These are phyloP conservation scores for Rhododendron ovatum DNA, from an alignment of 148 eudicot species.

Conservation along the genomic window DNA sequence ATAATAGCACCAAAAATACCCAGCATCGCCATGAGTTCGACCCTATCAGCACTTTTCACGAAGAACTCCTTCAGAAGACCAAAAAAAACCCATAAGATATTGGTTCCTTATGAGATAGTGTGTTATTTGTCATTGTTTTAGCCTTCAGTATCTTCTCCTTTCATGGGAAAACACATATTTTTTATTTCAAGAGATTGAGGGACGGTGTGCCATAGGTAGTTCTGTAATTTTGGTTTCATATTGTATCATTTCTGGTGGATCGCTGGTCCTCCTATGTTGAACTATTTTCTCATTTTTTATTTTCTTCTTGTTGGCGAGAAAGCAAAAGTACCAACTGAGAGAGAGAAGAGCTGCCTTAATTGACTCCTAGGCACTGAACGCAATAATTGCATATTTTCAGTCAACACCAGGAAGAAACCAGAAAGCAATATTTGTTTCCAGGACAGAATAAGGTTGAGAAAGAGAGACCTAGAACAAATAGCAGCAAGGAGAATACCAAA, in stretches of 20 bases:
- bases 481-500: neutral
- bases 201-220: neutral
- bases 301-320: neutral
- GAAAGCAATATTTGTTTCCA: neutral
- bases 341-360: neutral
- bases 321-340: neutral
- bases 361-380: neutral
- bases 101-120: neutral
- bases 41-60: constrained; percentile 74
- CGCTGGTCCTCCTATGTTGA: neutral
- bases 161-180: neutral
- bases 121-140: neutral
- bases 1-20: constrained; percentile 77
- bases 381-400: neutral
- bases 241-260: neutral
- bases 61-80: constrained; percentile 63
- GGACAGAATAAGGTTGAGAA: neutral
- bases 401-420: neutral
- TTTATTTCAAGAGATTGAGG: neutral
- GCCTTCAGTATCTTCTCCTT: neutral
- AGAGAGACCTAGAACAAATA: neutral
- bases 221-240: neutral
- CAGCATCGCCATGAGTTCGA: constrained; percentile 86
- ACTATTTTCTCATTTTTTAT: neutral
- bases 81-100: neutral